phyloP scores from a whole-genome alignment of 164 flowering plant species.

The Stephania japonica region DNA sequence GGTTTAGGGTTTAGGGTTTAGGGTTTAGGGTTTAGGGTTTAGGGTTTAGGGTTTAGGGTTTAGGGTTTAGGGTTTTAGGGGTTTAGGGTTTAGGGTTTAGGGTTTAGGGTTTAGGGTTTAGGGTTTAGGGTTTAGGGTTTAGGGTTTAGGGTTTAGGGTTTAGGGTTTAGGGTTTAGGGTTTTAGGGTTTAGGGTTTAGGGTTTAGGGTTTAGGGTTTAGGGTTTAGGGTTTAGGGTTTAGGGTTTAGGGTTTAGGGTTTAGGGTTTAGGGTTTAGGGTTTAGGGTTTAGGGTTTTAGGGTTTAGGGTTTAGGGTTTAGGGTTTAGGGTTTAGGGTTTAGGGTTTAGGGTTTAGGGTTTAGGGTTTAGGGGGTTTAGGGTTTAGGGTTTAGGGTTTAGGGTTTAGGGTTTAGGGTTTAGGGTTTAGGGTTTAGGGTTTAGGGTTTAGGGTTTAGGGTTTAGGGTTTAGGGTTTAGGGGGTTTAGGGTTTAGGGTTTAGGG shows the following conservation, averaged over 20 bases:
- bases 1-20: slow-evolving; percentile 9
- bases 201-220: neutral
- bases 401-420: slow-evolving; percentile 1
- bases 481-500: neutral
- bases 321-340: neutral
- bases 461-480: neutral
- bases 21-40: slow-evolving; percentile 11
- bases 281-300: neutral
- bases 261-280: no score
- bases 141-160: no score
- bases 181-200: neutral
- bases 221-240: slow-evolving; percentile 1
- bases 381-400: slow-evolving; percentile 1
- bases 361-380: slow-evolving; percentile 3
- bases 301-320: slow-evolving; percentile 3
- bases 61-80: slow-evolving; percentile 3
- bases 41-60: slow-evolving; percentile 10
- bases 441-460: neutral
- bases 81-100: slow-evolving; percentile 2
- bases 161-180: no score
- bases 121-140: slow-evolving; percentile 3
- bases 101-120: slow-evolving; percentile 3
- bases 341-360: neutral
- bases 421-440: neutral
- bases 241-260: slow-evolving; percentile 1